Evolutionary conservation across 805 yeast species (phyloP).

Genomic region (Yueomyces sinensis): DNA sequence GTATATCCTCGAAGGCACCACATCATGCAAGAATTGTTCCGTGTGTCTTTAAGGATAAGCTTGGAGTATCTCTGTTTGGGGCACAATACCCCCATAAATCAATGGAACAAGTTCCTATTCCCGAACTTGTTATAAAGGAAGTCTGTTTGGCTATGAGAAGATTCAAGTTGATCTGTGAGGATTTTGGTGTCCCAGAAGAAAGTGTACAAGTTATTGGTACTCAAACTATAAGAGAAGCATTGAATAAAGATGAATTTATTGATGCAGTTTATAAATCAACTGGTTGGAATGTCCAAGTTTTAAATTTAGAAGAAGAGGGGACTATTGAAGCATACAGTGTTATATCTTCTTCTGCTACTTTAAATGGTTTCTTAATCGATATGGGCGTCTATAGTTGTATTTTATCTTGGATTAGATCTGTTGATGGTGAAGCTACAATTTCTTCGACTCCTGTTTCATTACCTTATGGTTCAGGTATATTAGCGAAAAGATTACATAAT

Average conservation of each 20-base stretch:
- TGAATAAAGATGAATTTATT: slow-evolving; percentile 47
- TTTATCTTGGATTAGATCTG: slow-evolving; percentile 52
- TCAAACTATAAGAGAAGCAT: slow-evolving; percentile 60
- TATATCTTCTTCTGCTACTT: slow-evolving; percentile 54
- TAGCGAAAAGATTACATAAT: slow-evolving; percentile 38
- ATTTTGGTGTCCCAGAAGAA: slow-evolving; percentile 52
- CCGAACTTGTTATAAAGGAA: slow-evolving; percentile 42
- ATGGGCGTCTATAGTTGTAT: slow-evolving; percentile 63
- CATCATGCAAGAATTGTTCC: slow-evolving; percentile 69
- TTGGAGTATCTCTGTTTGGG: slow-evolving; percentile 57
- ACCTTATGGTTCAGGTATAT: slow-evolving; percentile 65
- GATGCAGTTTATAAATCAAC: slow-evolving; percentile 43
- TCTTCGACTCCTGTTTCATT: slow-evolving; percentile 47
- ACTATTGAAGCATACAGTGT: slow-evolving; percentile 60
- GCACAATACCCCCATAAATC: slow-evolving; percentile 34
- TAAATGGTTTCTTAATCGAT: slow-evolving; percentile 59
- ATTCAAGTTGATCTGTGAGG: slow-evolving; percentile 56
- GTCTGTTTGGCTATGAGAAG: slow-evolving; percentile 52
- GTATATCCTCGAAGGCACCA: slow-evolving; percentile 55
- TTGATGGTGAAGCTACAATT: slow-evolving; percentile 39
- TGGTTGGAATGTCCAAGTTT: slow-evolving; percentile 50
- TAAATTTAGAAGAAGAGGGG: slow-evolving; percentile 54
- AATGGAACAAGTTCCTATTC: slow-evolving; percentile 37
- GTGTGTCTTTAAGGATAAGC: slow-evolving; percentile 60
- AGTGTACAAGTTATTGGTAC: slow-evolving; percentile 61